These are phyloP conservation scores for Ceratocystis harringtonii DNA, from an alignment of 2,329 filamentous ascomycete genomes.

Conservation along the genomic window DNA sequence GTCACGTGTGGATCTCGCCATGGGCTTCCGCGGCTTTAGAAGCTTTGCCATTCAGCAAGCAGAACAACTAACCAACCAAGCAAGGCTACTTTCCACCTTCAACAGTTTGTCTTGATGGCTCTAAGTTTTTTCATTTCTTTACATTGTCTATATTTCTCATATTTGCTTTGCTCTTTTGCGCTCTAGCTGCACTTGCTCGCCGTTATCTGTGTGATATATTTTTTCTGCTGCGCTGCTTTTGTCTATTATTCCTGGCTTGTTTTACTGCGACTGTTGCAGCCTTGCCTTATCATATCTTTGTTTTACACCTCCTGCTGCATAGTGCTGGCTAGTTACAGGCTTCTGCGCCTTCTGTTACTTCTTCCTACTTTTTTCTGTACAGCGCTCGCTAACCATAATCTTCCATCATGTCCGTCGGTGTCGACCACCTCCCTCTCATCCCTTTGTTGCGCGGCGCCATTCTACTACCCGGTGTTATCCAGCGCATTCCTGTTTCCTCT, in stretches of 20 bases:
- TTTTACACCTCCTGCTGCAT: neutral
- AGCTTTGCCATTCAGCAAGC: neutral
- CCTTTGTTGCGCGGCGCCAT: slow-evolving; percentile 68
- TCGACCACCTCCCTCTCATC: slow-evolving; percentile 51
- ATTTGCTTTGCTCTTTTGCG: too few relatives aligned
- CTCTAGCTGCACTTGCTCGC: neutral
- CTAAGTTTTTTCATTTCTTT: too few relatives aligned
- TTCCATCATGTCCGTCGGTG: slow-evolving; percentile 8
- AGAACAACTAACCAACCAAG: neutral
- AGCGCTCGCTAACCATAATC: slow-evolving; percentile 17
- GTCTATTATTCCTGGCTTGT: neutral
- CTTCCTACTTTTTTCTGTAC: slow-evolving; percentile 19
- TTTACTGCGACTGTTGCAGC: neutral
- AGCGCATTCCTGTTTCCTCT: slow-evolving; percentile 67
- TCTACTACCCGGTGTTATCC: slow-evolving; percentile 69
- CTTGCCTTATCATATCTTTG: neutral
- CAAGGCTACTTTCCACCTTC: neutral
- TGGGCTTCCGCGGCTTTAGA: neutral
- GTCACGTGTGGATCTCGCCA: neutral
- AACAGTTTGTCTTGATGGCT: neutral
- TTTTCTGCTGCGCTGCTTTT: neutral
- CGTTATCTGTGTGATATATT: neutral
- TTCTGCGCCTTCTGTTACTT: neutral
- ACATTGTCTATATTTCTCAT: too few relatives aligned
- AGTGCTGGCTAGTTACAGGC: neutral